A percentile compares a stretch with the other conserved stretches of the same genome.
Conservation (phyloP, 2,329 filamentous ascomycete genomes). For the Sphaerulina vaccinii region DNA sequence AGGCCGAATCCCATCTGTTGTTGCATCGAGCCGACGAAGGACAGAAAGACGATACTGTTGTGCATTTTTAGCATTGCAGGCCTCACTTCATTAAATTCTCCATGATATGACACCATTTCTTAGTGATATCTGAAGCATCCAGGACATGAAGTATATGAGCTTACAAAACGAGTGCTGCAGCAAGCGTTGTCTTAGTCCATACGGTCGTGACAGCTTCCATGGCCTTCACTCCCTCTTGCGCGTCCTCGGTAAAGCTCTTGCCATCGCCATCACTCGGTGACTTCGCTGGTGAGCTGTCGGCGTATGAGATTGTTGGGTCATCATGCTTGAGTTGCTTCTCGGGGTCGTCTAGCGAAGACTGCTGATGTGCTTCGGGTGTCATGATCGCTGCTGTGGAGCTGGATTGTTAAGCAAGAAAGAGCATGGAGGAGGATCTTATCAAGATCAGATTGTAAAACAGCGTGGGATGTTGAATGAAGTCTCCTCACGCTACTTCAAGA, state of each 20-base stretch:
- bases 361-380: neutral
- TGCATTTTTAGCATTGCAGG: too few relatives aligned
- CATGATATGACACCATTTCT: too few relatives aligned
- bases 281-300: neutral
- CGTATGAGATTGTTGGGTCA: neutral
- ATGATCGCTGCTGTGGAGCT: too few relatives aligned
- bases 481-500: too few relatives aligned
- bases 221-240: slow-evolving; percentile 42
- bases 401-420: too few relatives aligned
- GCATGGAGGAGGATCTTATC: too few relatives aligned
- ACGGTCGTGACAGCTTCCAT: slow-evolving; percentile 44
- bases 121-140: too few relatives aligned
- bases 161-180: slow-evolving; percentile 30
- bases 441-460: too few relatives aligned
- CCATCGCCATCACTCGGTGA: slow-evolving; percentile 2
- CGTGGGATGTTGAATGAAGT: too few relatives aligned
- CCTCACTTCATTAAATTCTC: too few relatives aligned
- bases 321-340: slow-evolving; percentile 7
- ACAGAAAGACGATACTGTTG: slow-evolving; percentile 30
- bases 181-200: slow-evolving; percentile 38
- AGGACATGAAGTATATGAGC: too few relatives aligned
- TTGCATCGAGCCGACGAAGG: slow-evolving; percentile 8
- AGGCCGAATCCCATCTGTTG: slow-evolving; percentile 26
- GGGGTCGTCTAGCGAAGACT: neutral
- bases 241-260: slow-evolving; percentile 16